Evolutionary conservation across 2,329 filamentous ascomycete genomes (phyloP), one percentile per base, ranked within the genome.

Genomic region (Xylaria sp.): DNA sequence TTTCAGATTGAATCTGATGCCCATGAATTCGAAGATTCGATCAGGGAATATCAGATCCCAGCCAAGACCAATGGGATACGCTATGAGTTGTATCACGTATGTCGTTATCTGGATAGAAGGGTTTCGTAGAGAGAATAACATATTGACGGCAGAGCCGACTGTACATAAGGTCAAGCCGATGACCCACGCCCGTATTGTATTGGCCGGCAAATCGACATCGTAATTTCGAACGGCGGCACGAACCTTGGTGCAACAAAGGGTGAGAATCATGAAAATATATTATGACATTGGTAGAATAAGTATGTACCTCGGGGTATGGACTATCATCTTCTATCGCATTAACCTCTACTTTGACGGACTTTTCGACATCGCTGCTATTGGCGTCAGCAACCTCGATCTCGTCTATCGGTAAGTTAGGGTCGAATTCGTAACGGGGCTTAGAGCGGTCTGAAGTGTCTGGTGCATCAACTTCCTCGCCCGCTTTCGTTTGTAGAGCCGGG

Each of bases 101-200:
- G 83, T 80, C 0, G 80, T 80, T 54, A 87, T 84, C 14, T 75
- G 65, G 60, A 86, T 82, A 58, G 82, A 81, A 1, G 84, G 80
- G 42, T 81, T 79, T 45, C 82, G 82, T 37, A 81, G 67, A 14
- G 73, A 74, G 38, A 87, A 84, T 9, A 87, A 73, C 71, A 84
- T 80, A 72, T 88, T 87, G 70, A 86, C 76, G 1, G 78, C 83
- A 0, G 85, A 84, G 28, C 85, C 84, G 52, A 86, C 73, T 0
- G 86, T 88, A 64, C 85, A 84, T 60, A 87, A 79, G 42, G 88
- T 2, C 57, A 85, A 67, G 35, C 86, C 86, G 59, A 89, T 84
- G 5, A 72, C 66, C 86, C 86, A 89, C 40, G 85, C 84, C 19
- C 86, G 85, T 60, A 89, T 78, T 3, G 86, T 89, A 72, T 84